Conservation (phyloP, 2,329 filamentous ascomycete species). For the Colletotrichum sp. region DNA sequence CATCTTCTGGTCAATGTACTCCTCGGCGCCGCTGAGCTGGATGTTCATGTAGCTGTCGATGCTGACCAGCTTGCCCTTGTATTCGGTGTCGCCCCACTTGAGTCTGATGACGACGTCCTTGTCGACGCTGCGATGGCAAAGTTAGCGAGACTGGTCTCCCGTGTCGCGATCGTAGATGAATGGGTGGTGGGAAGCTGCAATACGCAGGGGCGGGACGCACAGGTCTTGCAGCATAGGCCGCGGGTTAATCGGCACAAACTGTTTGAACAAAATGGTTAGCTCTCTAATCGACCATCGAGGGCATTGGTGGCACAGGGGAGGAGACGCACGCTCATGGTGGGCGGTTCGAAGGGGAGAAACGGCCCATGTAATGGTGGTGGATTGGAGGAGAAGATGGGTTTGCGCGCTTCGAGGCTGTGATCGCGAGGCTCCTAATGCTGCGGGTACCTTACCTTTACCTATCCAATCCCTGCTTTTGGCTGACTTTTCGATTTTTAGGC, state of each 20-base stretch:
- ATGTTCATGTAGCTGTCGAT: slow-evolving; percentile 99
- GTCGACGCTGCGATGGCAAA: slow-evolving; percentile 69
- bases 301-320: background rate
- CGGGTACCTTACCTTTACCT: background rate
- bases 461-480: background rate
- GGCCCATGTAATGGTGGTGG: slow-evolving; percentile 18
- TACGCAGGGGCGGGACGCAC: slow-evolving; percentile 54
- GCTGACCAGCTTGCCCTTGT: slow-evolving; percentile 90
- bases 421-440: slow-evolving; percentile 13
- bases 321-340: slow-evolving; percentile 39
- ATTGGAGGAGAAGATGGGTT: slow-evolving; percentile 17
- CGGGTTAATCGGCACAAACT: slow-evolving; percentile 95
- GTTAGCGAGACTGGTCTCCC: background rate
- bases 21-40: slow-evolving; percentile 87
- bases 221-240: slow-evolving; percentile 94
- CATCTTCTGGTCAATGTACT: slow-evolving; percentile 88
- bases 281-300: background rate
- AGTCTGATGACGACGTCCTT: slow-evolving; percentile 89
- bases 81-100: slow-evolving; percentile 98
- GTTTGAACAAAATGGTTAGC: background rate
- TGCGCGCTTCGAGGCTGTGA: slow-evolving; percentile 17
- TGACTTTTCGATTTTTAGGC: slow-evolving; percentile 11
- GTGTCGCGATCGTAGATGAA: background rate
- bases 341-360: slow-evolving; percentile 22
- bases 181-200: background rate